Evolutionary conservation across 805 yeast genomes (phyloP).

Genomic region (Zygosaccharomyces bisporus): DNA sequence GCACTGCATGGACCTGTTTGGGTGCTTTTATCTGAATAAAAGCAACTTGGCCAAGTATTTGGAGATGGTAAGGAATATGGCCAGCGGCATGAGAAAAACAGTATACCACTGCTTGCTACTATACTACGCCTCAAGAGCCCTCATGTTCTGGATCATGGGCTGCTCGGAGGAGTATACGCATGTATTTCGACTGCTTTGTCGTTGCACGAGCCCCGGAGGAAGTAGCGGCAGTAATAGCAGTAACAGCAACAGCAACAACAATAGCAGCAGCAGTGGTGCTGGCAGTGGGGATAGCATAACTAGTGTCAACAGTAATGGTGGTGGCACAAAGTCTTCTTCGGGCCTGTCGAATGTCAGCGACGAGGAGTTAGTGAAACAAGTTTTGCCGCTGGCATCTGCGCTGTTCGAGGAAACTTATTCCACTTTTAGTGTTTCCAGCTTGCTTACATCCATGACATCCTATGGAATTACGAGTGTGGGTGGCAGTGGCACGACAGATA

Average conservation of each 20-base stretch:
- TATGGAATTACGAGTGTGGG: conserved; percentile 2
- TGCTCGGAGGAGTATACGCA: conserved; percentile 45
- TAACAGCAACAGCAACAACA: not conserved
- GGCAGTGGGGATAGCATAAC: not conserved
- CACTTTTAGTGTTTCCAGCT: conserved; percentile 21
- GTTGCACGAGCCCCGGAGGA: not conserved
- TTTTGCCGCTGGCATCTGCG: conserved; percentile 18
- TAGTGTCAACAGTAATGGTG: not conserved
- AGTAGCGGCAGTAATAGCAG: conserved; percentile 2
- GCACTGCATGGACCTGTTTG: conserved; percentile 43
- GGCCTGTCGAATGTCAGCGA: conserved; percentile 5
- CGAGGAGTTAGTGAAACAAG: conserved; percentile 13
- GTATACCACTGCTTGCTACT: conserved; percentile 46
- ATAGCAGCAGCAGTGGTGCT: not conserved
- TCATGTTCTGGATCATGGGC: conserved; percentile 49
- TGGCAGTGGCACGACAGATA: not conserved
- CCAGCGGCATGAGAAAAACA: conserved; percentile 40
- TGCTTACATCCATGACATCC: conserved; percentile 18
- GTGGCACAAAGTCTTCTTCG: not conserved
- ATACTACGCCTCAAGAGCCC: conserved; percentile 44
- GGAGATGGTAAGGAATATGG: conserved; percentile 38
- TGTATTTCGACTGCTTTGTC: conserved; percentile 11
- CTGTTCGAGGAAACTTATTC: conserved; percentile 30
- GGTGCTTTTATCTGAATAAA: conserved; percentile 42
- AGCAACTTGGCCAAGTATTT: conserved; percentile 38